Evolutionary conservation across 169 alveolate species (phyloP), one percentile per base, ranked within the genome.

Genomic region (Plasmodium gonderi): DNA sequence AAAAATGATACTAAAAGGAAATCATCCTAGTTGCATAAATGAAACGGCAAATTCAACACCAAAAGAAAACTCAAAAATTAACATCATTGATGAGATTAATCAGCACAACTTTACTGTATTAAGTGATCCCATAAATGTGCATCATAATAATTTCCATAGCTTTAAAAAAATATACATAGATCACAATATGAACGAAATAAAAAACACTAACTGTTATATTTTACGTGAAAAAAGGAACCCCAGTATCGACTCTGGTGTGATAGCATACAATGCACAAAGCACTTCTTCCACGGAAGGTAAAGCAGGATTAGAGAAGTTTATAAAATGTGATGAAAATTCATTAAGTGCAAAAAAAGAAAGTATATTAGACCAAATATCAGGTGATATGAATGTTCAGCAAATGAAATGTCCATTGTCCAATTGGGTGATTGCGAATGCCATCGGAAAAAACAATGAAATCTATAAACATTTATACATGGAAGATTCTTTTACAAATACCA

Each of bases 91-190:
- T 79, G 65, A 33, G 6, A 17, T 47, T 49, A 54, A 64, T 29
- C 33, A 26, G 7, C 20, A 79, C 33, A 42, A 38, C 20, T n/a
- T 17, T 26, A 51, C 20, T 31, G 65, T 79, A 36, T 11, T 49
- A 79, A 79, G 12, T 26, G 49, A 64, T n/a, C 20, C 40, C 51
- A 79, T 29, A 12, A 74, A 74, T 33, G n/a, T 47, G 14, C 0
- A 12, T 12, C 17, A 20, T 17, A 38, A n/a, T 74, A 38, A 11
- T n/a, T 6, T 38, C 9, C 80, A 74, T 40, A 29, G 26, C 23
- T 38, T 74, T 36, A 74, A 74, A 74, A 74, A 74, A 74, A 74
- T 74, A 74, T 74, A 74, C 40, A 74, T 74, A 74, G 80, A 77
- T 49, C 45, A 77, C 64, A 77, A 60, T 49, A 11, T 17, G 80